Evolutionary conservation across 352 stramenopile species (phyloP), one percentile per base, ranked within the genome.

Genomic region (Globisporangium splendens): DNA sequence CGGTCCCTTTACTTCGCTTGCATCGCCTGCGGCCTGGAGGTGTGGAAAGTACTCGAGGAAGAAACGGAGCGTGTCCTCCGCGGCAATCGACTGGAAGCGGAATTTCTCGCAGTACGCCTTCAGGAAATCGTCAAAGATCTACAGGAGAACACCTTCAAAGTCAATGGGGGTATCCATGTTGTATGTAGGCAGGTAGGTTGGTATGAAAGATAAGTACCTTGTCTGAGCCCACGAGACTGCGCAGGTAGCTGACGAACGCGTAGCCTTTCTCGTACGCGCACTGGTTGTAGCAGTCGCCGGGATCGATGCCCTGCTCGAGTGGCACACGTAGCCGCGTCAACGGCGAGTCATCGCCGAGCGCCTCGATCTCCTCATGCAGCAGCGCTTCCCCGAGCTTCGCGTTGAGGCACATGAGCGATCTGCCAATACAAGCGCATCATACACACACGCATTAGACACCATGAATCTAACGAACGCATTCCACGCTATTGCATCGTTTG

Each of bases 181-280:
- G 17, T 8, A 56, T 31, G 46, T 20, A 28, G 18, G 17, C 11
- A 15, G 44, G 3, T 13, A 17, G 31, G 13, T 42, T 55, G 22
- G 24, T 24, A 55, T 5, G 24, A 31, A 31, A 6, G 38, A 22
- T 35, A 5, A 52, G 11, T 70, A 86, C 79, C 67, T 71, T 52
- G 69, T 92, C 71, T 1, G 83, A 88, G 3, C 71, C 79, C 15
- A 86, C 83, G 0, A 92, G 67, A 46, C 63, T 78, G 44, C 79
- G 76, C 22, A 92, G 56, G 54, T 92, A 89, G 61, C 78, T 89
- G 3, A 92, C 79, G 39, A 92, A 92, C 2, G 68, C 79, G 49
- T 88, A 92, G 22, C 83, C 83, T 57, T 92, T 92, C 57, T 92
- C 83, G 65, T 92, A 92, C 8, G 83, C 83, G 61, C 79, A 90